Evolutionary conservation across 176 grass and related monocot species (phyloP).

Genomic region (Rhipidocladum racemiflorum): DNA sequence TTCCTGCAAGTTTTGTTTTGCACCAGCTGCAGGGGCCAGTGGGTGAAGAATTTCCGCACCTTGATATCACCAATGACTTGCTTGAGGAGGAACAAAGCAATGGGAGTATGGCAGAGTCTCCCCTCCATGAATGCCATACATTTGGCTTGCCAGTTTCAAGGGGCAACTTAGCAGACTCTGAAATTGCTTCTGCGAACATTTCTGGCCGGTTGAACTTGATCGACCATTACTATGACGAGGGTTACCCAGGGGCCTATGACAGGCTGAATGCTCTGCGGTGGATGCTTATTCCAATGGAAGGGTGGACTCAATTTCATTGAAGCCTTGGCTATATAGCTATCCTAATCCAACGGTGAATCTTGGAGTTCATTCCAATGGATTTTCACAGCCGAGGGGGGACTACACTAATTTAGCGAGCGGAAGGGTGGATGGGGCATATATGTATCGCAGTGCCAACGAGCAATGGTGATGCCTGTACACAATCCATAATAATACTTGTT

Average conservation of each 20-base stretch:
- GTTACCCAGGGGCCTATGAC: conserved; percentile 36
- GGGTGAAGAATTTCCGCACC: conserved; percentile 81
- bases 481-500: conserved; percentile 26
- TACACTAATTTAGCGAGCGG: conserved; percentile 50
- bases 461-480: conserved; percentile 49
- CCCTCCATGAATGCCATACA: conserved; percentile 41
- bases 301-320: conserved; percentile 22
- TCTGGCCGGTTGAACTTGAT: conserved; percentile 44
- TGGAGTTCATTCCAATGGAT: conserved; percentile 38
- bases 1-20: conserved; percentile 28
- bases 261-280: conserved; percentile 34
- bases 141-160: conserved; percentile 41
- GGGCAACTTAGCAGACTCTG: conserved; percentile 36
- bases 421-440: conserved; percentile 46
- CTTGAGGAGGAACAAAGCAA: conserved; percentile 74
- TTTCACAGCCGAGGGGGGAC: conserved; percentile 34
- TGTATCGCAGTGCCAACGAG: conserved; percentile 53
- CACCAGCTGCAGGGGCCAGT: conserved; percentile 49
- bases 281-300: conserved; percentile 51
- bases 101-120: conserved; percentile 33
- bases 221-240: conserved; percentile 45
- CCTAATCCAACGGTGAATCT: conserved; percentile 47
- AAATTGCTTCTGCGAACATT: conserved; percentile 36
- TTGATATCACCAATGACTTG: conserved; percentile 96
- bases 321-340: conserved; percentile 49